phyloP scores from a whole-genome alignment of 2,329 filamentous ascomycete species.

The Periconia macrospinosa region DNA sequence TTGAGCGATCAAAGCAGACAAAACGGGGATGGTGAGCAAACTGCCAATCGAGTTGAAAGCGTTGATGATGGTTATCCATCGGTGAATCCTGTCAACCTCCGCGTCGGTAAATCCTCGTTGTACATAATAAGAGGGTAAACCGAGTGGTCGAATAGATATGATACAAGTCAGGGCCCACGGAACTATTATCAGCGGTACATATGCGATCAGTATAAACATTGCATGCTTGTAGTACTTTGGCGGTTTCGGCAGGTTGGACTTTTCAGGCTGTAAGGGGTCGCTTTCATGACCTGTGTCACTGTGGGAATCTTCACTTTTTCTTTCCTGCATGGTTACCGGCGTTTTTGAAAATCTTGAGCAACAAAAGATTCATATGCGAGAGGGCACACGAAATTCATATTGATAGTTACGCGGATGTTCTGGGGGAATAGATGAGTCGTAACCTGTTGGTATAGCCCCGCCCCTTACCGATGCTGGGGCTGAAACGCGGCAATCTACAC shows the following conservation, averaged over 20 bases:
- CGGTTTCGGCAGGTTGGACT: not conserved
- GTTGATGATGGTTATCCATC: not conserved
- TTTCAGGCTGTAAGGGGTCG: no score
- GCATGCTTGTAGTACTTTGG: not conserved
- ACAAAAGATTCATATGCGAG: no score
- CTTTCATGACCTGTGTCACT: no score
- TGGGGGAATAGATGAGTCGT: no score
- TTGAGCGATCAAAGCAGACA: not conserved
- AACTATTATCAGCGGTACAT: not conserved
- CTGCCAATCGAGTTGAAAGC: not conserved
- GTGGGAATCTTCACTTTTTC: no score
- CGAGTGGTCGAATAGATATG: not conserved
- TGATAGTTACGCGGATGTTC: no score
- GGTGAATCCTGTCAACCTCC: not conserved
- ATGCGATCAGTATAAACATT: not conserved
- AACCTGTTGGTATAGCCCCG: no score
- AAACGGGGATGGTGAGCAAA: not conserved
- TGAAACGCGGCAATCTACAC: no score
- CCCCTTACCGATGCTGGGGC: no score
- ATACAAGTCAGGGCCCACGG: not conserved
- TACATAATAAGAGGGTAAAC: not conserved
- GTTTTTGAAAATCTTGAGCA: no score
- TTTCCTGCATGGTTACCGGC: no score
- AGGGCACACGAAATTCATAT: no score
- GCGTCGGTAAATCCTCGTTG: not conserved